Conservation (phyloP, 495 filamentous ascomycete species). For the Tuber aestivum region DNA sequence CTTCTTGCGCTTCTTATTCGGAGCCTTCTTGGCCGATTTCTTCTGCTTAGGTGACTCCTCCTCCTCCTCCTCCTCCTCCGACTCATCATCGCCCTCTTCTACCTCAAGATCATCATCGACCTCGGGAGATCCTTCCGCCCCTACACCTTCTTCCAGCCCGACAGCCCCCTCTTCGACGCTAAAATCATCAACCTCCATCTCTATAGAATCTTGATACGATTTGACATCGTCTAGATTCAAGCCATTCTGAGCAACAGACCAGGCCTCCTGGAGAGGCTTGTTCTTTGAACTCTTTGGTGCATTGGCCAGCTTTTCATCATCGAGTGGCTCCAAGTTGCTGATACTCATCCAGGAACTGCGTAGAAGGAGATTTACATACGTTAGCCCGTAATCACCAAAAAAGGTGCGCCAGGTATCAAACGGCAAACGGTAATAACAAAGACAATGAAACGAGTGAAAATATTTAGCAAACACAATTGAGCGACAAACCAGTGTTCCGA, state of each 20-base stretch:
- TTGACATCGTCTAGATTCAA: constrained; percentile 39
- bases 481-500: neutral
- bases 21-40: constrained; percentile 19
- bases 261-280: constrained; percentile 38
- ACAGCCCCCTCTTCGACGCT: constrained; percentile 23
- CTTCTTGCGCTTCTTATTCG: constrained; percentile 39
- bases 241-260: constrained; percentile 25
- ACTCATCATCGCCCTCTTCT: neutral
- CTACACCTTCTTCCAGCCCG: constrained; percentile 31
- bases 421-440: constrained; percentile 11
- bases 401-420: constrained; percentile 10
- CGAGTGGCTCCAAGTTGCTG: constrained; percentile 34
- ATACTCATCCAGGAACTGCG: constrained; percentile 35
- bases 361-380: constrained; percentile 16
- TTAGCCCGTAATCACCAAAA: neutral
- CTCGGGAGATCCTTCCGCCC: constrained; percentile 16
- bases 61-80: constrained; percentile 18
- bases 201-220: constrained; percentile 23
- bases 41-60: constrained; percentile 30
- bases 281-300: constrained; percentile 34
- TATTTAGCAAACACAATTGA: constrained; percentile 10
- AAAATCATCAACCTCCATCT: constrained; percentile 37
- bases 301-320: constrained; percentile 27
- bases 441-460: constrained; percentile 7
- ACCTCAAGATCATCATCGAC: constrained; percentile 12